A percentile compares a stretch with the other conserved stretches of the same genome.
These are phyloP conservation scores for Huntiella bhutanensis DNA, from an alignment of 2,329 filamentous ascomycete genomes.

Conservation along the genomic window DNA sequence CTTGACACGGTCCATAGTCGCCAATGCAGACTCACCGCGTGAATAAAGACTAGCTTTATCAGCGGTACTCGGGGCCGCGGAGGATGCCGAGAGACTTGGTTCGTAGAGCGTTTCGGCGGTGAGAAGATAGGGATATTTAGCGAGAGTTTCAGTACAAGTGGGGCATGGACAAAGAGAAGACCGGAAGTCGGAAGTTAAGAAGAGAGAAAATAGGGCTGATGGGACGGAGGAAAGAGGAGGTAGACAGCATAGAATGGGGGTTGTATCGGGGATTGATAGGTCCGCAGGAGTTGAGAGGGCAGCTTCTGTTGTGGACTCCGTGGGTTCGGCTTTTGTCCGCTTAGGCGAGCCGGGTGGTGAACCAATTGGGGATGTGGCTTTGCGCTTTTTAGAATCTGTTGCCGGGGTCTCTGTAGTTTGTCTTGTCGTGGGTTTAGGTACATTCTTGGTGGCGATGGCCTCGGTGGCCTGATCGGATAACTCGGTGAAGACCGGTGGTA, in stretches of 20 bases:
- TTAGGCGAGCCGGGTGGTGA: slow-evolving; percentile 20
- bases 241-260: slow-evolving; percentile 35
- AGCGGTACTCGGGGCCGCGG: slow-evolving; percentile 36
- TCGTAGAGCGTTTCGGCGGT: slow-evolving; percentile 93
- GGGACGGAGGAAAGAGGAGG: slow-evolving; percentile 32
- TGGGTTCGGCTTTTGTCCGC: slow-evolving; percentile 30
- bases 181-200: slow-evolving; percentile 64
- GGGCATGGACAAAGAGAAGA: slow-evolving; percentile 65
- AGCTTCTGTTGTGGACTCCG: background rate
- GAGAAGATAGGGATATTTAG: slow-evolving; percentile 58
- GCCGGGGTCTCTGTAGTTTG: slow-evolving; percentile 5
- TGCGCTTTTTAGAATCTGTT: slow-evolving; percentile 42
- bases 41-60: slow-evolving; percentile 74
- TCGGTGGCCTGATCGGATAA: background rate
- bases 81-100: slow-evolving; percentile 59
- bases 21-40: slow-evolving; percentile 78
- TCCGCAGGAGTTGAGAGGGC: background rate
- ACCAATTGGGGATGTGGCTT: slow-evolving; percentile 30
- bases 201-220: slow-evolving; percentile 52
- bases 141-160: slow-evolving; percentile 57
- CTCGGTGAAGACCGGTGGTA: slow-evolving; percentile 45
- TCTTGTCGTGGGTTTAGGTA: slow-evolving; percentile 1
- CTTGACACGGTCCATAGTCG: slow-evolving; percentile 76
- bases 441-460: slow-evolving; percentile 12
- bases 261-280: slow-evolving; percentile 10